Conservation (phyloP, 2,329 filamentous ascomycete genomes). For the Rhinocladiella similis region DNA sequence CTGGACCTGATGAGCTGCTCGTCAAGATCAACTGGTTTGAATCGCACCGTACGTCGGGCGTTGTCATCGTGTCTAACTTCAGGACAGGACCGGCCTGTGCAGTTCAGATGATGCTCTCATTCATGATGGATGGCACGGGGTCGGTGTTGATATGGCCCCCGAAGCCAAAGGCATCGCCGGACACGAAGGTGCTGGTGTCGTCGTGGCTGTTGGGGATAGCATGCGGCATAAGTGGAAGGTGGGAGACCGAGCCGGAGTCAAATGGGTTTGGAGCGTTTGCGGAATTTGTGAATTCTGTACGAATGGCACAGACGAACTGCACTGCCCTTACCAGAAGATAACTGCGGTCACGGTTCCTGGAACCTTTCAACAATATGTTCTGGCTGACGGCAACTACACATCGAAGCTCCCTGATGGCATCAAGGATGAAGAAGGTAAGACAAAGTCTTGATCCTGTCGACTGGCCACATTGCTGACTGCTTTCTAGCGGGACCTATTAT, state of each 20-base stretch:
- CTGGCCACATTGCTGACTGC: neutral
- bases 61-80: neutral
- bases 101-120: slow-evolving; percentile 64
- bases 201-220: slow-evolving; percentile 72
- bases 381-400: slow-evolving; percentile 38
- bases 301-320: slow-evolving; percentile 36
- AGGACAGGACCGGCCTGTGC: slow-evolving; percentile 66
- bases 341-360: slow-evolving; percentile 39
- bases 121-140: slow-evolving; percentile 26
- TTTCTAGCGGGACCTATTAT: slow-evolving; percentile 36
- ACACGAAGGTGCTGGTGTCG: slow-evolving; percentile 73
- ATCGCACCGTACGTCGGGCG: neutral
- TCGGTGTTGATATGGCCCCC: slow-evolving; percentile 25
- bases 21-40: slow-evolving; percentile 74
- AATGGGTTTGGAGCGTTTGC: slow-evolving; percentile 88
- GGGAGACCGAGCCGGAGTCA: slow-evolving; percentile 84
- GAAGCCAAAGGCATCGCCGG: slow-evolving; percentile 30
- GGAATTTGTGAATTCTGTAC: slow-evolving; percentile 78
- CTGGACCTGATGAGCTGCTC: slow-evolving; percentile 84
- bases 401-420: slow-evolving; percentile 39
- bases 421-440: slow-evolving; percentile 34
- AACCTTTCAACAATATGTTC: slow-evolving; percentile 39
- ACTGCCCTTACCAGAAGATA: slow-evolving; percentile 38
- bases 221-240: slow-evolving; percentile 74
- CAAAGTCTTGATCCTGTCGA: neutral